A percentile compares a stretch with the other conserved stretches of the same genome.
These are phyloP conservation scores for Plenodomus biglobosus DNA, from an alignment of 2,329 filamentous ascomycete genomes.

Conservation along the genomic window DNA sequence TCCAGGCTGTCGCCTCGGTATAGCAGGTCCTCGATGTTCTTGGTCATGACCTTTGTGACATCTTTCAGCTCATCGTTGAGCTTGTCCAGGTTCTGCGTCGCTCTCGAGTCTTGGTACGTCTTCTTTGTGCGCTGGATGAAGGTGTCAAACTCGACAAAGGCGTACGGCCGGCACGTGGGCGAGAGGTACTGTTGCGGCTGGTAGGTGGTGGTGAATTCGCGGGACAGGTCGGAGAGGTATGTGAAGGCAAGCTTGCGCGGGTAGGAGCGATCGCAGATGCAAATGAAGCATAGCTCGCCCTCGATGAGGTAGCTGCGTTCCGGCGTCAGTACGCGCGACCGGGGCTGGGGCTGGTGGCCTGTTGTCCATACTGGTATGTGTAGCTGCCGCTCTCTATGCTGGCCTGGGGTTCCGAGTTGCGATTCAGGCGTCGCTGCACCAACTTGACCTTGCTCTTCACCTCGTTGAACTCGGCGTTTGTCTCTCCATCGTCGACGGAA, in stretches of 20 bases:
- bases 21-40: conserved; percentile 97
- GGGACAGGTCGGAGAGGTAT: conserved; percentile 88
- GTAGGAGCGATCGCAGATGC: conserved; percentile 91
- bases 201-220: conserved; percentile 90
- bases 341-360: neutral
- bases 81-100: conserved; percentile 88
- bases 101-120: conserved; percentile 89
- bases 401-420: conserved; percentile 86
- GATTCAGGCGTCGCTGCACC: conserved; percentile 82
- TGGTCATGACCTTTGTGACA: conserved; percentile 99
- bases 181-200: conserved; percentile 70
- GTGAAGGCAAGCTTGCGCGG: conserved; percentile 98
- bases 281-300: conserved; percentile 82
- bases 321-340: conserved; percentile 9
- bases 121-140: conserved; percentile 93
- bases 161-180: conserved; percentile 81
- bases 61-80: conserved; percentile 96
- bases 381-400: conserved; percentile 84
- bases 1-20: conserved; percentile 94
- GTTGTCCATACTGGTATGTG: conserved; percentile 73
- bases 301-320: conserved; percentile 77
- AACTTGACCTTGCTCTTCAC: conserved; percentile 90
- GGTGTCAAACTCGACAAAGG: conserved; percentile 96
- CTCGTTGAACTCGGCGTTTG: conserved; percentile 76
- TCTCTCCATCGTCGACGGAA: conserved; percentile 84